Conservation (phyloP, 202 grass and related monocot genomes). For the Saccharum hybrid region DNA sequence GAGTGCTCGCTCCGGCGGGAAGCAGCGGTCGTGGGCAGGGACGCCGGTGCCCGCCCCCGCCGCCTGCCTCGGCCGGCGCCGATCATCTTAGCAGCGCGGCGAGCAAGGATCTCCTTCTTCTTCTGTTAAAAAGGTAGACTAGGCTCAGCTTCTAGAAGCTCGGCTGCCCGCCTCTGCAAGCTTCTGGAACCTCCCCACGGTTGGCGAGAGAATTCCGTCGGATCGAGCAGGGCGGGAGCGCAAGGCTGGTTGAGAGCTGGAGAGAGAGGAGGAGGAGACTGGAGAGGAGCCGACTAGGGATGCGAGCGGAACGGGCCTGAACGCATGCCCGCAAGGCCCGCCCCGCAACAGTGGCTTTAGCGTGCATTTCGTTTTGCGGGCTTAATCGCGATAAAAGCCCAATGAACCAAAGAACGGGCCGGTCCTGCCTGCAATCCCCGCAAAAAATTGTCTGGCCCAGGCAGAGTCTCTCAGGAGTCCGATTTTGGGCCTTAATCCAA, state of each 20-base stretch:
- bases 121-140: background rate
- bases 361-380: too few species aligned
- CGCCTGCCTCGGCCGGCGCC: slow-evolving; percentile 50
- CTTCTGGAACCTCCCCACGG: background rate
- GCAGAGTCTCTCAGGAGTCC: too few species aligned
- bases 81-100: slow-evolving; percentile 35
- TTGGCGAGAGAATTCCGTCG: slow-evolving; percentile 26
- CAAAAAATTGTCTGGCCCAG: too few species aligned
- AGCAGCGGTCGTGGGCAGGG: slow-evolving; percentile 28
- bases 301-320: too few species aligned
- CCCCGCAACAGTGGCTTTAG: too few species aligned
- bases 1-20: slow-evolving; percentile 31
- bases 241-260: slow-evolving; percentile 1
- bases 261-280: background rate
- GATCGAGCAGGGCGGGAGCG: background rate
- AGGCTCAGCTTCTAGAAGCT: background rate
- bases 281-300: background rate
- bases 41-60: slow-evolving; percentile 1
- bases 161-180: background rate
- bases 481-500: too few species aligned
- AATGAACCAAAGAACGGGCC: too few species aligned
- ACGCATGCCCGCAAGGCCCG: too few species aligned
- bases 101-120: background rate
- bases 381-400: too few species aligned
- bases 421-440: too few species aligned